Evolutionary conservation across 2,329 filamentous ascomycete species (phyloP), one percentile per base, ranked within the genome.

Genomic region (Ophidiomyces ophidiicola): DNA sequence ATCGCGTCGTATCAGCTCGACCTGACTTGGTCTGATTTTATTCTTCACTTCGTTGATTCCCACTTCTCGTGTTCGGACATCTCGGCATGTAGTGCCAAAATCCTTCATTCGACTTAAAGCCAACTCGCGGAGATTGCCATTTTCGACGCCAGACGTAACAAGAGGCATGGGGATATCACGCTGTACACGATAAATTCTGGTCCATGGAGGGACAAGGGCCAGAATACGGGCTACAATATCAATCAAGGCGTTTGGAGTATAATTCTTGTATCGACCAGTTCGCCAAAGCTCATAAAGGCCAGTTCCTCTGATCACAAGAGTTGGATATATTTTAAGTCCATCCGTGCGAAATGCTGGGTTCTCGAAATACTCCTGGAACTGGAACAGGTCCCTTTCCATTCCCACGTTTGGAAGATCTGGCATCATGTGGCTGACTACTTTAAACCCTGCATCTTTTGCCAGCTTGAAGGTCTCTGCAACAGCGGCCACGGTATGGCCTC

Each of bases 391-490:
- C 52, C 90, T 80, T 63, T 98, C 92, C 82, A 96, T 94, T 41
- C 90, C 90, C 2, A 98, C 90, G 53, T 98, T 98, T 3, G 90
- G 90, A 33, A 98, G 65, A 57, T 98, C 90, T 1, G 90, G 90
- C 90, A 98, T 98, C 90, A 98, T 98, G 64, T 98, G 90, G 49
- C 84, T 93, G 46, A 98, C 90, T 1, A 98, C 90, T 61, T 98
- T 98, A 72, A 94, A 98, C 1, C 90, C 90, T 4, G 92, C 86
- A 59, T 98, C 92, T 62, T 98, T 98, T 47, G 90, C 78, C n/a
- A 94, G 70, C 50, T 83, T 92, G 58, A 98, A 98, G 0, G 90
- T 98, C 62, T 98, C 87, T 20, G 86, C 88, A 0, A 98, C 90
- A 1, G 92, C 76, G 5, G 86, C 85, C 17, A 98, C 90, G 0